phyloP scores from a whole-genome alignment of 371 early-diverging fungal genomes.

The Apophysomyces elegans region DNA sequence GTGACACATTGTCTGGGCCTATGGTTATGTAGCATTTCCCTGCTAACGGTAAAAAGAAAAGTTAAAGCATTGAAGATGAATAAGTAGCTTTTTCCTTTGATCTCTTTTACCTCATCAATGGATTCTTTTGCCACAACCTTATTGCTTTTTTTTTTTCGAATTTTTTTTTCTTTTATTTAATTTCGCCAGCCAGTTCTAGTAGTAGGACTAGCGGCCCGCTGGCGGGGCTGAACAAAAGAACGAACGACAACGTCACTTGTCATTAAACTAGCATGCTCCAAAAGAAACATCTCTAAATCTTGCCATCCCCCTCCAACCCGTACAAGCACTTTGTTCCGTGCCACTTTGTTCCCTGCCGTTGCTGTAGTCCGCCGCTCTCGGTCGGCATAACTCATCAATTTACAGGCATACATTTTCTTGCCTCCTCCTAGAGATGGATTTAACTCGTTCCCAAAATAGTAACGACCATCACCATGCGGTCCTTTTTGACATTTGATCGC shows the following conservation, averaged over 20 bases:
- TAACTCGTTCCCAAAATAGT: slow-evolving; percentile 63
- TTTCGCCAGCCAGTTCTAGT: slow-evolving; percentile 14
- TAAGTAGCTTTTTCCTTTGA: neutral
- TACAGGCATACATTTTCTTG: slow-evolving; percentile 50
- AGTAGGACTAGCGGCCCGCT: slow-evolving; percentile 1
- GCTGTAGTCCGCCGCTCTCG: slow-evolving; percentile 16
- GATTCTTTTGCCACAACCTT: neutral
- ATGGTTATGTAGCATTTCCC: too few species aligned
- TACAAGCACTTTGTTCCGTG: slow-evolving; percentile 58
- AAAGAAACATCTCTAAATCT: slow-evolving; percentile 64
- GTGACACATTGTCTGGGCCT: too few species aligned
- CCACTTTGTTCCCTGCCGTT: slow-evolving; percentile 17
- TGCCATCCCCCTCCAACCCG: slow-evolving; percentile 73
- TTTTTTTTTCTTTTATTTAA: slow-evolving; percentile 1
- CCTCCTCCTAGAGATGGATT: slow-evolving; percentile 47
- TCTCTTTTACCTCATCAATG: neutral
- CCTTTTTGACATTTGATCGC: slow-evolving; percentile 51
- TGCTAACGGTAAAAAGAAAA: too few species aligned
- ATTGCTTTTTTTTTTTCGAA: neutral
- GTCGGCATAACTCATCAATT: slow-evolving; percentile 46
- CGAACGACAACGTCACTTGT: slow-evolving; percentile 27
- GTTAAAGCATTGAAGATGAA: too few species aligned
- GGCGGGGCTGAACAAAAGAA: slow-evolving; percentile 6
- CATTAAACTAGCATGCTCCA: slow-evolving; percentile 56
- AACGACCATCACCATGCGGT: slow-evolving; percentile 49